Conservation (phyloP, 257 asterid species). For the Salvia miltiorrhiza region DNA sequence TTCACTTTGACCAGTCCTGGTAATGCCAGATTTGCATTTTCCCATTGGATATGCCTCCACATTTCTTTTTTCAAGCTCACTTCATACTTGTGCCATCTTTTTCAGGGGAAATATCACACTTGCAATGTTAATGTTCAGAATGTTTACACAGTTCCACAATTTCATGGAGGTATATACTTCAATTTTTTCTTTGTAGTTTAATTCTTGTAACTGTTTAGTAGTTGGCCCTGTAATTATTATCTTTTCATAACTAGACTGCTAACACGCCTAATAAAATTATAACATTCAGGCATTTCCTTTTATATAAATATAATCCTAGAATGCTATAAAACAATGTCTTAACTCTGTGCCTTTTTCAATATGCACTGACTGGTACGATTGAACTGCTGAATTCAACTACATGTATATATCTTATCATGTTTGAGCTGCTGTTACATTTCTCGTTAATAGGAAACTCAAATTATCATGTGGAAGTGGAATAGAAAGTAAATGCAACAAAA, state of each 20-base stretch:
- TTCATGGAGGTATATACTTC: slow-evolving; percentile 80
- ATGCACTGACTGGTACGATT: slow-evolving; percentile 2
- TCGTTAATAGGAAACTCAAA: background rate
- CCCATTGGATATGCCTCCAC: background rate
- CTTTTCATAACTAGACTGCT: background rate
- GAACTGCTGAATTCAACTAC: background rate
- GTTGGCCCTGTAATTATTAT: background rate
- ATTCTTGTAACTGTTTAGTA: background rate
- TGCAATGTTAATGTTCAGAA: slow-evolving; percentile 82
- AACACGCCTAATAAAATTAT: background rate
- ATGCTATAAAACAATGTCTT: background rate
- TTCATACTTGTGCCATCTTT: slow-evolving; percentile 10
- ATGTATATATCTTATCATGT: slow-evolving; percentile 1
- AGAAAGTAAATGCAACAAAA: background rate
- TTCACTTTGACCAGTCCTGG: slow-evolving; percentile 99
- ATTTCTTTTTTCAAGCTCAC: background rate
- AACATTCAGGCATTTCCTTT: background rate
- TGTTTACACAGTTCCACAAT: slow-evolving; percentile 96
- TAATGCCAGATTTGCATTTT: slow-evolving; percentile 26
- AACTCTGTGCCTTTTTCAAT: background rate
- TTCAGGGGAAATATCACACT: slow-evolving; percentile 79
- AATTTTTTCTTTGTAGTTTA: background rate
- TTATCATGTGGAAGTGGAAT: background rate
- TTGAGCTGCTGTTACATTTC: slow-evolving; percentile 3
- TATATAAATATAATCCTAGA: background rate